A percentile compares a stretch with the other conserved stretches of the same genome.
Evolutionary conservation across 2,329 filamentous ascomycete genomes (phyloP).

Genomic region (Fusarium longipes): DNA sequence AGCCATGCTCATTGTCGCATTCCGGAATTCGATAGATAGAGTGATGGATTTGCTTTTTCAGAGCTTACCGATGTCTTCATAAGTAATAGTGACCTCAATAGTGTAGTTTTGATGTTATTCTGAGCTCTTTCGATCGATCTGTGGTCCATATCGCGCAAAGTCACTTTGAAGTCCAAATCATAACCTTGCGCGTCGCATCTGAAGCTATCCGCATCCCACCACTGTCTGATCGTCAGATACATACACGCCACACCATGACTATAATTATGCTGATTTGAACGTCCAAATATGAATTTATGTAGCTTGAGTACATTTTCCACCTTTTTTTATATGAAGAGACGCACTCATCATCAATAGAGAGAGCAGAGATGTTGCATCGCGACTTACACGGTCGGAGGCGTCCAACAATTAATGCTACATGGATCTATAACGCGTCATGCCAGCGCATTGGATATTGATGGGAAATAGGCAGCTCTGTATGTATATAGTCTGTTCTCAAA

Average conservation of each 20-base stretch:
- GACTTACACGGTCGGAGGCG: constrained; percentile 47
- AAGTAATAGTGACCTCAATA: constrained; percentile 27
- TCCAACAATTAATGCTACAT: constrained; percentile 24
- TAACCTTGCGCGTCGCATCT: constrained; percentile 42
- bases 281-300: not conserved
- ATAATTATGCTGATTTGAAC: not conserved
- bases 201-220: constrained; percentile 51
- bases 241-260: constrained; percentile 29
- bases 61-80: constrained; percentile 24
- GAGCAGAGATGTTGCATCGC: constrained; percentile 27
- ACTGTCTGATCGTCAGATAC: constrained; percentile 36
- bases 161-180: constrained; percentile 45
- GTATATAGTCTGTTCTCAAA: not conserved
- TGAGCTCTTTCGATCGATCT: constrained; percentile 10
- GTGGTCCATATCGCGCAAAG: constrained; percentile 39
- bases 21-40: constrained; percentile 43
- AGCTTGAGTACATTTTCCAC: constrained; percentile 16
- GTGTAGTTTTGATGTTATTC: constrained; percentile 26
- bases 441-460: not conserved
- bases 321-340: constrained; percentile 33
- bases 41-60: constrained; percentile 6
- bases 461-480: fast-evolving
- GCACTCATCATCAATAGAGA: not conserved
- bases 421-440: not conserved
- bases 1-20: constrained; percentile 50